These are phyloP conservation scores for Stachybotrys elegans DNA, from an alignment of 2,329 filamentous ascomycete species.

Conservation along the genomic window DNA sequence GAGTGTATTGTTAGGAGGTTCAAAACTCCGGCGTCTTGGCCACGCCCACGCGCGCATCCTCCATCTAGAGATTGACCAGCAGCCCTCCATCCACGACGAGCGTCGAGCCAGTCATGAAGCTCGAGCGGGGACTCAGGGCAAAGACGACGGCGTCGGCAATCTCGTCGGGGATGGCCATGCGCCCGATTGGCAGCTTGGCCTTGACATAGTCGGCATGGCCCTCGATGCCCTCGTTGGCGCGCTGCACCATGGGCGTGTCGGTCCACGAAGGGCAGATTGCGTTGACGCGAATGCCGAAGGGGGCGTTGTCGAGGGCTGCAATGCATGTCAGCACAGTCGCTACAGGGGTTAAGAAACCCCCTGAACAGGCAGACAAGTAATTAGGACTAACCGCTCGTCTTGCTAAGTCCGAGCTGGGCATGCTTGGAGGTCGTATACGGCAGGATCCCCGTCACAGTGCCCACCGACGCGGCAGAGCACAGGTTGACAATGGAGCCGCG, in stretches of 20 bases:
- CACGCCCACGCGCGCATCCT: too few species aligned
- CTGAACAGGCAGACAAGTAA: neutral
- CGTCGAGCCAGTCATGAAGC: slow-evolving; percentile 6
- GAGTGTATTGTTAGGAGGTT: too few species aligned
- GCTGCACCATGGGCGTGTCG: slow-evolving; percentile 8
- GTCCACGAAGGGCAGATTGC: slow-evolving; percentile 16
- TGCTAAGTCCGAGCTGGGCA: neutral
- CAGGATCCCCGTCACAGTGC: neutral
- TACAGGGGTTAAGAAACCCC: too few species aligned
- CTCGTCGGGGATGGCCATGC: slow-evolving; percentile 61
- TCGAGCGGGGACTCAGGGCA: slow-evolving; percentile 29
- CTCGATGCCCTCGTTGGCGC: slow-evolving; percentile 5
- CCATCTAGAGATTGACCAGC: too few species aligned
- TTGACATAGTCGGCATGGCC: slow-evolving; percentile 5
- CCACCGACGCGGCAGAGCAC: neutral
- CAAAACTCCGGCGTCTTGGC: too few species aligned
- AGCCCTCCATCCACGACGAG: slow-evolving; percentile 7
- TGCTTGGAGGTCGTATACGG: neutral
- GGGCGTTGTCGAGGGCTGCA: slow-evolving; percentile 10
- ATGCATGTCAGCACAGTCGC: neutral
- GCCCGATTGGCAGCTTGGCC: slow-evolving; percentile 24
- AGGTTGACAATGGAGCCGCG: neutral
- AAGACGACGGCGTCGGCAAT: slow-evolving; percentile 69
- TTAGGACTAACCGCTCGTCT: neutral
- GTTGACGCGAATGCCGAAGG: slow-evolving; percentile 11